phyloP scores from a whole-genome alignment of 139 green algal genomes.

The Volvox reticuliferus region DNA sequence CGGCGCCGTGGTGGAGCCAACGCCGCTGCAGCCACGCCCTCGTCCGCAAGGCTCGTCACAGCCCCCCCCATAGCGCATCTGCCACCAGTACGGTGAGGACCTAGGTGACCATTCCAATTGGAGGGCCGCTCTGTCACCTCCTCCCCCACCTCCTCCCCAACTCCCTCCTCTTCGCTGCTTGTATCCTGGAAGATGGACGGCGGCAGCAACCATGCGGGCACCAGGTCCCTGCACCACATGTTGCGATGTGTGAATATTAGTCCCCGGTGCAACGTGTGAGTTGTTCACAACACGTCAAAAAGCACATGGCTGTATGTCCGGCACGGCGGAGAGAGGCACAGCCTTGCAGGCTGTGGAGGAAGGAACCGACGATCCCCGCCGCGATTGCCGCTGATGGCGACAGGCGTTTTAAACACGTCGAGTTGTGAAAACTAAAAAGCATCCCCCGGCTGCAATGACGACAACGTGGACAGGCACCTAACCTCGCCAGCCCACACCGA shows the following conservation, averaged over 20 bases:
- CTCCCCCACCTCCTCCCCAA: slow-evolving; percentile 28
- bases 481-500: not conserved
- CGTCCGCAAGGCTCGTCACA: not conserved
- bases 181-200: slow-evolving; percentile 39
- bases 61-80: not conserved
- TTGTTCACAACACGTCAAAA: too few relatives aligned
- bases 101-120: too few relatives aligned
- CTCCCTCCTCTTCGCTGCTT: slow-evolving; percentile 29
- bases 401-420: too few relatives aligned
- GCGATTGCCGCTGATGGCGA: too few relatives aligned
- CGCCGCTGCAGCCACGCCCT: not conserved
- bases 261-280: too few relatives aligned
- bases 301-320: not conserved
- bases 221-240: slow-evolving; percentile 42
- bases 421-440: not conserved
- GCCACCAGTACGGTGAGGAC: not conserved
- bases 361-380: not conserved
- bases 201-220: slow-evolving; percentile 47
- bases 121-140: not conserved
- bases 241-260: too few relatives aligned
- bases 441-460: not conserved
- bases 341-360: not conserved
- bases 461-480: not conserved
- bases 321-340: not conserved
- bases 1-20: not conserved